A percentile compares a stretch with the other conserved stretches of the same genome.
Evolutionary conservation across 345 rosid species (phyloP).

Genomic region (Cardamine resedifolia): DNA sequence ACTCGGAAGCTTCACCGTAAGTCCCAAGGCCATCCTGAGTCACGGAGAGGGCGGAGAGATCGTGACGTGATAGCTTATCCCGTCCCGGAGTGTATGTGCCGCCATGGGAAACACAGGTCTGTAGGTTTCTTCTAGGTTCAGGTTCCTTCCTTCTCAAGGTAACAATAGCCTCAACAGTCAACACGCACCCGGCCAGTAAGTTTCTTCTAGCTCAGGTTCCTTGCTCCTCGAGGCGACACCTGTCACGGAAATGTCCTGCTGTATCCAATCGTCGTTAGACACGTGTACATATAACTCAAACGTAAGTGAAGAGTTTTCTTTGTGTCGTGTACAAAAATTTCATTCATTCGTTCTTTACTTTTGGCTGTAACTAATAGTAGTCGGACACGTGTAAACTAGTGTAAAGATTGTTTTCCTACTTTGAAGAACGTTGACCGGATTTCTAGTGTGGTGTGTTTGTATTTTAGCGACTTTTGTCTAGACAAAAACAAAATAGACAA

Average conservation of each 20-base stretch:
- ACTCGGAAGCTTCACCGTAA: constrained; percentile 57
- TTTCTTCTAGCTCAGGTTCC: constrained; percentile 1
- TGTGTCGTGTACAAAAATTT: not conserved
- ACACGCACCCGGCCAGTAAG: not conserved
- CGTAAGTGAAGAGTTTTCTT: not conserved
- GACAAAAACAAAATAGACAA: not conserved
- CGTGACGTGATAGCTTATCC: constrained; percentile 69
- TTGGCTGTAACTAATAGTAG: not conserved
- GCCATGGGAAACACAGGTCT: constrained; percentile 30
- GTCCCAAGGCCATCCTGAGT: constrained; percentile 60
- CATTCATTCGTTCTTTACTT: not conserved
- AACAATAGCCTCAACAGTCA: not conserved
- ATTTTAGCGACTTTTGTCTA: not conserved
- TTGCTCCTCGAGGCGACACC: constrained; percentile 1
- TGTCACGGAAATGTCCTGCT: not conserved
- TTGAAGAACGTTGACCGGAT: not conserved
- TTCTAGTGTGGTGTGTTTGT: not conserved
- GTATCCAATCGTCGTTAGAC: not conserved
- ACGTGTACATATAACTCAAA: constrained; percentile 18
- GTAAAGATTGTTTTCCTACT: not conserved
- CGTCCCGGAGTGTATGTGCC: constrained; percentile 78
- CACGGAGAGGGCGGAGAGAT: constrained; percentile 51
- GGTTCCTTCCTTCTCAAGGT: not conserved
- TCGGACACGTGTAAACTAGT: not conserved
- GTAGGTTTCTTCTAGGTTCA: constrained; percentile 30